Percentiles rank a stretch among this genome's conserved stretches.
Evolutionary conservation across 129 eudicot genomes (phyloP).

Genomic region (Centella asiatica): DNA sequence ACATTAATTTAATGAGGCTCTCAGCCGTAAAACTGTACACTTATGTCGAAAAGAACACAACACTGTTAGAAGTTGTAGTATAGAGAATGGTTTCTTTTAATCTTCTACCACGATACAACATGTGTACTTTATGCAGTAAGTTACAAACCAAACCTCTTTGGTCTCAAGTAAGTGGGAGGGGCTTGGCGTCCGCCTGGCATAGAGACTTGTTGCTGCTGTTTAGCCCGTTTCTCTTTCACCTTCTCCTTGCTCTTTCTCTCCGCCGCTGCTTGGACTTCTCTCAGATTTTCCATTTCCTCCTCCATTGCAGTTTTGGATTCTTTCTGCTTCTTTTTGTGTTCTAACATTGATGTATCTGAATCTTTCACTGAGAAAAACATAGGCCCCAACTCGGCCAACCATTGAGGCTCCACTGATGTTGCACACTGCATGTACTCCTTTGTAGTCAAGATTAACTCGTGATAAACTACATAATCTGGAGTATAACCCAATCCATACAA

Average conservation of each 20-base stretch:
- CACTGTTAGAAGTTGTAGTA: too few species aligned
- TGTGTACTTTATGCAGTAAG: too few species aligned
- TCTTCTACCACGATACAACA: too few species aligned
- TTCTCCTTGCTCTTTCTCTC: slow-evolving; percentile 30
- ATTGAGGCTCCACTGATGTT: slow-evolving; percentile 49
- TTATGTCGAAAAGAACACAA: too few species aligned
- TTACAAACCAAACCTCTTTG: slow-evolving; percentile 49
- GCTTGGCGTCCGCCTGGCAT: slow-evolving; percentile 44
- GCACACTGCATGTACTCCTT: slow-evolving; percentile 57
- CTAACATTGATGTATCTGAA: slow-evolving; percentile 57
- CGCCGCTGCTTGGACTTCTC: slow-evolving; percentile 27
- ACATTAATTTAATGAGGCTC: too few species aligned
- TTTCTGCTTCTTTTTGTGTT: slow-evolving; percentile 52
- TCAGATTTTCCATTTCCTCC: slow-evolving; percentile 47
- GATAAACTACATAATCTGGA: slow-evolving; percentile 50
- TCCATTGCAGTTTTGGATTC: slow-evolving; percentile 56
- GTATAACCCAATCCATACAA: slow-evolving; percentile 38
- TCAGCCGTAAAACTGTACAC: too few species aligned
- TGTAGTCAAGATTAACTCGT: slow-evolving; percentile 40
- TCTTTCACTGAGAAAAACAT: slow-evolving; percentile 56
- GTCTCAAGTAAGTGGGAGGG: slow-evolving; percentile 35
- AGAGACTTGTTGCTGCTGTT: slow-evolving; percentile 37
- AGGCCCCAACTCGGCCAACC: slow-evolving; percentile 54
- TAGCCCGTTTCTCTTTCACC: slow-evolving; percentile 34
- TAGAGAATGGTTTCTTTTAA: too few species aligned